Evolutionary conservation across 164 flowering plant species (phyloP), one percentile per base, ranked within the genome.

Genomic region (Liriodendron chinense): DNA sequence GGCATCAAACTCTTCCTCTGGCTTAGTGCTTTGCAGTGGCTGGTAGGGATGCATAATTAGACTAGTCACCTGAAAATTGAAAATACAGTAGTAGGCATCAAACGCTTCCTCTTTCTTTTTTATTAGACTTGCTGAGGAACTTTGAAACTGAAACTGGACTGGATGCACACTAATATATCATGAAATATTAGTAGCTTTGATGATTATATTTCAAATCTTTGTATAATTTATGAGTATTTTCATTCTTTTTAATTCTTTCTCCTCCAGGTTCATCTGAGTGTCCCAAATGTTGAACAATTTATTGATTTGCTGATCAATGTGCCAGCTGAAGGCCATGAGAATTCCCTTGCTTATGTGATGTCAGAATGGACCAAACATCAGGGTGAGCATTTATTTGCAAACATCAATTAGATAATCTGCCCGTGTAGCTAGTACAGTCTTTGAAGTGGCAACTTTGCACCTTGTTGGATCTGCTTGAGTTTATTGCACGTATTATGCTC

Each of bases 311-410:
- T 96, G 82, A 78, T 86, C 59, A 75, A 84, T 10, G 72, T 92
- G 67, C 94, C 97, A 22, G 90, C 85, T 61, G 85, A 89, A 76
- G 92, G 92, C 74, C 71, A 90, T 82, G 84, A 74, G 9, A 91
- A 89, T 76, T 79, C 97, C 57, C 89, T 94, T 76, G 77, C 78
- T 64, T 96, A 90, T 82, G 82, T 92, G n/a, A 94, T 94, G 98
- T 87, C 88, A 57, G 98, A 92, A 85, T 96, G 99, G 99, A 84
- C 90, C 14, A 88, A 85, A 80, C 94, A 83, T 78, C 99, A 96
- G 86, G 97, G 99, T 87, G 72, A 78, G 85, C 22, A 50, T 78
- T 67, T 20, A 63, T 7, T 53, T 53, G 9, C 59, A 53, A 53
- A 53, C 59, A 67, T 67, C 22, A 24, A 67, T 16, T 67, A 67